Base-by-base conservation (phyloP, 75 land plant genomes). In the Chamaecyparis obtusa region DNA sequence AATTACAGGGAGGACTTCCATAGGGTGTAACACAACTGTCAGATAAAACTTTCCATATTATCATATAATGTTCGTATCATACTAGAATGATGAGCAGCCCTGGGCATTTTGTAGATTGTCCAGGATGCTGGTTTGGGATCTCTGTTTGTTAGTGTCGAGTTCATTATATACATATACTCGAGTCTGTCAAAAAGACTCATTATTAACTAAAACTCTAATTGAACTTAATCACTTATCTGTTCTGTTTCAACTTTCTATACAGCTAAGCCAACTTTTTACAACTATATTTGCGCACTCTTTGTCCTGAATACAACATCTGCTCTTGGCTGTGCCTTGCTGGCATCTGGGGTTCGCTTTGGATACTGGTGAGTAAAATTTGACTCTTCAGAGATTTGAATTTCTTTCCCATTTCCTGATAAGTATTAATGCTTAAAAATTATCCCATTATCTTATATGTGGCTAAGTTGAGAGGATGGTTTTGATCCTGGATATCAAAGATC, bases 181-280 rank as follows among this genome's bases (percentile, higher is more conserved):
- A 46, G 15, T 46, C 48, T 46, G n/a, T 24, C 2, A 14, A 51
- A 51, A 46, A 44, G 30, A 24, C 1, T 2, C 48, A 11, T n/a
- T n/a, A 41, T 13, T 51, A 17, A 41, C 46, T 79, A 24, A 79
- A 79, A 41, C 19, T 77, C 41, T 16, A 16, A 16, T 77, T 37
- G 82, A 39, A 79, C 43, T 39, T 21, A 36, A 51, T 37, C 41
- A 79, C 19, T 17, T 39, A 36, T 79, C 10, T 86, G 39, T 36
- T 87, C 86, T 87, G 13, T 46, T 49, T n/a, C n/a, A n/a, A n/a
- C n/a, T n/a, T n/a, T 87, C 41, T n/a, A 41, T 94, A 88, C 97
- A 94, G 99, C 96, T 36, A 91, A 99, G 86, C 99, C 99, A n/a
- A 88, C 99, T 39, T 98, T 98, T 88, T 95, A 98, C 93, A 94